Conservation (phyloP, 768 basidiomycete species). For the Pulveroboletus sp. region DNA sequence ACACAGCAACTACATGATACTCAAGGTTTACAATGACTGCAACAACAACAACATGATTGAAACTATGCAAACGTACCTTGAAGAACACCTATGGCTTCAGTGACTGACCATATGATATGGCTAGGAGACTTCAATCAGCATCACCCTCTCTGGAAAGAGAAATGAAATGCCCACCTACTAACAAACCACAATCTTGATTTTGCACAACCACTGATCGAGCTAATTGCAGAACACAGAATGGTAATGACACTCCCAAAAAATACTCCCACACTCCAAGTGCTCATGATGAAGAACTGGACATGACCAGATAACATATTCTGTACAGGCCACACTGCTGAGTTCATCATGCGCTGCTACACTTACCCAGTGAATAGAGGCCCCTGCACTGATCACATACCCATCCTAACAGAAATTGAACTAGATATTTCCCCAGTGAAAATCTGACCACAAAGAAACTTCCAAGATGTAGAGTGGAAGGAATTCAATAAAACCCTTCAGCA, state of each 20-base stretch:
- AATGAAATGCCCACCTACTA: neutral
- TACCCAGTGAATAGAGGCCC: rapidly evolving
- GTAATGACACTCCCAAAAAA: constrained; percentile 32
- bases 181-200: neutral
- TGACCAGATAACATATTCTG: constrained; percentile 12
- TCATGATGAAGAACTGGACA: constrained; percentile 27
- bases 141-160: neutral
- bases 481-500: neutral
- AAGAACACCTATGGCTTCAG: neutral
- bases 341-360: neutral
- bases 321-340: neutral
- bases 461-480: neutral
- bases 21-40: neutral
- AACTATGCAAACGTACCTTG: neutral
- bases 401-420: neutral
- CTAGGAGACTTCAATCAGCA: neutral
- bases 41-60: neutral
- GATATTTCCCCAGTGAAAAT: rapidly evolving
- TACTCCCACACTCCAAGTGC: constrained; percentile 33
- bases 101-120: neutral
- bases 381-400: constrained; percentile 15
- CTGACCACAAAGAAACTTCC: neutral
- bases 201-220: neutral
- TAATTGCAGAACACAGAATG: constrained; percentile 22
- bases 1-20: neutral